phyloP scores from a whole-genome alignment of 306 rosid genomes.

The Rosa multiflora region DNA sequence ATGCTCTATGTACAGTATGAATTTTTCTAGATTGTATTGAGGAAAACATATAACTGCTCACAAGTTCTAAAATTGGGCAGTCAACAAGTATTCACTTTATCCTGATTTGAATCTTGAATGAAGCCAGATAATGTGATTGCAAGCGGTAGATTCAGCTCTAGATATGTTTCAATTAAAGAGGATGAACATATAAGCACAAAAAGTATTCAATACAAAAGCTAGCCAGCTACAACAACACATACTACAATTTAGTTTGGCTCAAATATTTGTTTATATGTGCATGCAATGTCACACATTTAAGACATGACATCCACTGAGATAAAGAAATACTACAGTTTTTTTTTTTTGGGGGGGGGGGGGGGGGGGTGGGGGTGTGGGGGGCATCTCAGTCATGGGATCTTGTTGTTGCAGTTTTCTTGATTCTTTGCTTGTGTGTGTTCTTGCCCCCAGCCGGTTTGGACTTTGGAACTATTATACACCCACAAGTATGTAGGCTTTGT shows the following conservation, averaged over 20 bases:
- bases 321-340: background rate
- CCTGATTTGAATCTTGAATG: background rate
- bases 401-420: no score
- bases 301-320: background rate
- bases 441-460: no score
- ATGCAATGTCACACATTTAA: background rate
- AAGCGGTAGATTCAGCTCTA: background rate
- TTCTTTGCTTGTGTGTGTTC: no score
- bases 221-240: background rate
- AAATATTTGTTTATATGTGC: background rate
- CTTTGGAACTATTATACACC: no score
- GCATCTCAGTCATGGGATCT: no score
- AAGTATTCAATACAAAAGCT: background rate
- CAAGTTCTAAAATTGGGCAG: conserved; percentile 3
- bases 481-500: no score
- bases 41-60: background rate
- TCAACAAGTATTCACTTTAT: background rate
- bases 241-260: background rate
- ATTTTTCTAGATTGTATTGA: background rate
- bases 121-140: background rate
- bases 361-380: no score
- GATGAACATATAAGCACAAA: background rate
- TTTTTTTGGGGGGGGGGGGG: background rate
- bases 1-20: background rate
- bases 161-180: background rate